Evolutionary conservation across 768 basidiomycete species (phyloP).

Genomic region (Xerocomellus intermedius): DNA sequence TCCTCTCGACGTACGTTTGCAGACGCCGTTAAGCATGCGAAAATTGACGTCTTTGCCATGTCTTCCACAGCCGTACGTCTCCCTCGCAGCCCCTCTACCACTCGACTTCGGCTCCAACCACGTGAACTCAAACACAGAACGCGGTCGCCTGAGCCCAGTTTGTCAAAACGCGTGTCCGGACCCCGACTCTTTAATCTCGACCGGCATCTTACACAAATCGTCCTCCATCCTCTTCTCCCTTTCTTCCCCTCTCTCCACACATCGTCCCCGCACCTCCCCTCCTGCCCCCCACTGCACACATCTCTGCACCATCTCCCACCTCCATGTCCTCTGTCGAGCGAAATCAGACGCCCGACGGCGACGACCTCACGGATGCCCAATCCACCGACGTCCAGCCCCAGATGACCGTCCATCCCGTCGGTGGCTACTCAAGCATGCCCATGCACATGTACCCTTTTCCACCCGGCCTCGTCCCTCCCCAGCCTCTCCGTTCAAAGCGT

Average conservation of each 20-base stretch:
- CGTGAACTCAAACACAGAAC: constrained; percentile 34
- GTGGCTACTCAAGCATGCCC: constrained; percentile 49
- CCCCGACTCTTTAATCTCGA: constrained; percentile 34
- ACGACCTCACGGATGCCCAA: constrained; percentile 36
- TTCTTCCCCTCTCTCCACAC: constrained; percentile 3
- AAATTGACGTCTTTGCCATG: constrained; percentile 30
- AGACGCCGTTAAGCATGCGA: constrained; percentile 16
- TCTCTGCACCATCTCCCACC: constrained; percentile 22
- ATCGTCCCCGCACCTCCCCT: constrained; percentile 26
- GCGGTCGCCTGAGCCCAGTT: constrained; percentile 32
- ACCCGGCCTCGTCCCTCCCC: constrained; percentile 43
- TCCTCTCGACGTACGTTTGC: constrained; percentile 26
- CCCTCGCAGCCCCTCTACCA: constrained; percentile 3
- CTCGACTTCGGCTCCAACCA: constrained; percentile 34
- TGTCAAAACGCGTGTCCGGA: constrained; percentile 37
- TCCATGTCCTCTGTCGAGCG: constrained; percentile 39
- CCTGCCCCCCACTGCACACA: constrained; percentile 31
- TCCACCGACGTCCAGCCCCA: constrained; percentile 42
- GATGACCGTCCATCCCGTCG: constrained; percentile 51
- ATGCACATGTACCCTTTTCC: constrained; percentile 75
- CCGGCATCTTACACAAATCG: constrained; percentile 33
- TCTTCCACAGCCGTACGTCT: constrained; percentile 10
- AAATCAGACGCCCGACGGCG: constrained; percentile 41
- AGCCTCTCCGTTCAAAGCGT: constrained; percentile 69
- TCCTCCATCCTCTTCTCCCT: constrained; percentile 13